Percentiles rank a stretch among this genome's conserved stretches.
These are phyloP conservation scores for Heterobasidion occidentale DNA, from an alignment of 1,284 basidiomycete species.

Conservation along the genomic window DNA sequence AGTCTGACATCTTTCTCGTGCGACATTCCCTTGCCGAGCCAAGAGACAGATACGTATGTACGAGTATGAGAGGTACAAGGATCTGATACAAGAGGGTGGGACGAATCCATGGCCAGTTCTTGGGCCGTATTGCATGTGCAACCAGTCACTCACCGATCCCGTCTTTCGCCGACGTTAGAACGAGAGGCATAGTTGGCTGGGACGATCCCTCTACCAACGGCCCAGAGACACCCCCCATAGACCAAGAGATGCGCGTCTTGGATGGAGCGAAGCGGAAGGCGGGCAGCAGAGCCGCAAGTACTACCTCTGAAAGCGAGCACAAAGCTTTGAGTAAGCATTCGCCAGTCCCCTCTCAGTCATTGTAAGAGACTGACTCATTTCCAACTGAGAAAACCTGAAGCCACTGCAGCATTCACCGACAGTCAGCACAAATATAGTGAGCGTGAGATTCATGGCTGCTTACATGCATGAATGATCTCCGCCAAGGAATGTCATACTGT, in stretches of 20 bases:
- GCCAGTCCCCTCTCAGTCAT: background rate
- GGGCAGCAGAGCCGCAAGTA: background rate
- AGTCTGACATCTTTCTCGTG: too few relatives aligned
- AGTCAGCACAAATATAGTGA: background rate
- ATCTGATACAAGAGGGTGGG: too few relatives aligned
- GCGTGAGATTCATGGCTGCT: background rate
- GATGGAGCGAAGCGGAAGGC: background rate
- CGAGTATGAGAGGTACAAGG: too few relatives aligned
- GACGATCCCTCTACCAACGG: background rate
- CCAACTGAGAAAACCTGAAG: conserved; percentile 1
- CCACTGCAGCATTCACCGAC: background rate
- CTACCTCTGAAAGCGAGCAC: background rate
- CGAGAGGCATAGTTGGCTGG: background rate
- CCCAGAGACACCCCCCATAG: background rate
- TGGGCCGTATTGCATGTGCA: too few relatives aligned
- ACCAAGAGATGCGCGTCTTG: background rate
- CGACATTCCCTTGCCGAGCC: too few relatives aligned
- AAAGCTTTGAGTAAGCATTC: background rate
- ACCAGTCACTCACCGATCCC: too few relatives aligned
- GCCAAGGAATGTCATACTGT: conserved; percentile 7
- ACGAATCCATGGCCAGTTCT: too few relatives aligned
- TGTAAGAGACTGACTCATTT: background rate
- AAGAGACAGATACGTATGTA: too few relatives aligned
- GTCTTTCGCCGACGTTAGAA: background rate
- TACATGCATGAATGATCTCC: conserved; percentile 3